Base-by-base conservation (phyloP, 2,329 filamentous ascomycete genomes). In the Colletotrichum truncatum region DNA sequence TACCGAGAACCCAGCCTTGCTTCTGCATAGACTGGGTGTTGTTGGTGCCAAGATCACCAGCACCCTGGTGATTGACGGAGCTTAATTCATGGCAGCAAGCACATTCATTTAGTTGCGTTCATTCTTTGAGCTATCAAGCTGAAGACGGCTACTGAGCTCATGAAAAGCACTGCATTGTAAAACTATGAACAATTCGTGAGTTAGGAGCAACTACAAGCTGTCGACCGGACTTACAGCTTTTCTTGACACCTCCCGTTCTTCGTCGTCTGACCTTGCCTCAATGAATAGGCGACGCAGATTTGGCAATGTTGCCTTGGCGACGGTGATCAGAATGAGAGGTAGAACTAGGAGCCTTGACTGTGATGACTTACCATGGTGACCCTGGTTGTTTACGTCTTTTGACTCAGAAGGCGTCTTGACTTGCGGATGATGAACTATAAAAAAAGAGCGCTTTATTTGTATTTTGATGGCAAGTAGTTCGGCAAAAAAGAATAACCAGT, bases 201-300 rank as follows among this genome's bases (percentile, higher is more conserved):
- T 23, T 3, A 8, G 6, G 6, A 21, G 18, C n/a, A 34, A 23
- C 14, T 32, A 39, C 14, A 55, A 48, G 61, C 25, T 54, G 6
- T 25, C 36, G 11, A 9, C 21, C 62, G 60, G 39, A 80, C 92
- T 74, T 82, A 98, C 96, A 55, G 96, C 96, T 79, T 91, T 97
- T 70, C 96, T 87, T 12, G 96, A 98, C 71, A 98, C 96, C 66
- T 94, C 92, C 77, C 96, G 92, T 79, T 98, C 96, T 77, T 99
- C 96, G 58, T 92, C 91, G 74, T 98, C 95, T 3, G 93, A 94
- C 64, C 96, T 88, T 30, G 95, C 92, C 81, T 98, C 95, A 56
- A 98, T 95, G 75, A 99, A 98, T 66, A 99, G 90, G 12, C 96
- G 92, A 53, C 96, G 90, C n/a, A 99, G 86, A 75, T 99, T 98